These are phyloP conservation scores for Rhizopogon vinicolor DNA, from an alignment of 768 basidiomycete genomes.

Conservation along the genomic window DNA sequence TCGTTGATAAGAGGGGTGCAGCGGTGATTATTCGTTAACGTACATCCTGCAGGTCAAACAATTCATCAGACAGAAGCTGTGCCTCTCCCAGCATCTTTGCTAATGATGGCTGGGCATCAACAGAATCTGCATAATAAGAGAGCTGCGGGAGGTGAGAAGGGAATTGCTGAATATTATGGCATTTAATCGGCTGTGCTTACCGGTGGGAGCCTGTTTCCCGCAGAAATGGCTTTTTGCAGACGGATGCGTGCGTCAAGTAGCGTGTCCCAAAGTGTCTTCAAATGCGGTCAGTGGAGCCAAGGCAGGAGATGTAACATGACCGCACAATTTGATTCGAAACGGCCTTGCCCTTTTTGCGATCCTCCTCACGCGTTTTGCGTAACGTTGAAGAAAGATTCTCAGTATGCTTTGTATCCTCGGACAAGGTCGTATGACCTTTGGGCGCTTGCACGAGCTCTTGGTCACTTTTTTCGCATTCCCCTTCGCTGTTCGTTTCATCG, in stretches of 20 bases:
- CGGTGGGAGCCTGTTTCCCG: slow-evolving; percentile 61
- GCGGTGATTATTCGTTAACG: slow-evolving; percentile 6
- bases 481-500: slow-evolving; percentile 14
- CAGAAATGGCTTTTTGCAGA: slow-evolving; percentile 72
- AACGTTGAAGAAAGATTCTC: slow-evolving; percentile 50
- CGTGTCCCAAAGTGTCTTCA: slow-evolving; percentile 78
- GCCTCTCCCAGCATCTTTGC: slow-evolving; percentile 58
- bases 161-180: background rate
- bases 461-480: slow-evolving; percentile 3
- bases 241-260: slow-evolving; percentile 90
- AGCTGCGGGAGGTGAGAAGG: slow-evolving; percentile 24
- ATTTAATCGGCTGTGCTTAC: slow-evolving; percentile 35
- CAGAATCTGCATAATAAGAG: slow-evolving; percentile 21
- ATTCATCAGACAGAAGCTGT: slow-evolving; percentile 54
- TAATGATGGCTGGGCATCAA: slow-evolving; percentile 42
- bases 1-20: slow-evolving; percentile 7
- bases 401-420: slow-evolving; percentile 1
- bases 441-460: slow-evolving; percentile 7
- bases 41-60: slow-evolving; percentile 69
- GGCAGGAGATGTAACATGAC: slow-evolving; percentile 1
- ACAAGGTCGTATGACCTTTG: slow-evolving; percentile 12
- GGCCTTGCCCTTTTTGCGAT: slow-evolving; percentile 78
- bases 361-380: slow-evolving; percentile 58
- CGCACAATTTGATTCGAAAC: slow-evolving; percentile 80
- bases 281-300: slow-evolving; percentile 5